Base-by-base conservation (phyloP, 2,329 filamentous ascomycete species). In the Trichoderma asperellum region DNA sequence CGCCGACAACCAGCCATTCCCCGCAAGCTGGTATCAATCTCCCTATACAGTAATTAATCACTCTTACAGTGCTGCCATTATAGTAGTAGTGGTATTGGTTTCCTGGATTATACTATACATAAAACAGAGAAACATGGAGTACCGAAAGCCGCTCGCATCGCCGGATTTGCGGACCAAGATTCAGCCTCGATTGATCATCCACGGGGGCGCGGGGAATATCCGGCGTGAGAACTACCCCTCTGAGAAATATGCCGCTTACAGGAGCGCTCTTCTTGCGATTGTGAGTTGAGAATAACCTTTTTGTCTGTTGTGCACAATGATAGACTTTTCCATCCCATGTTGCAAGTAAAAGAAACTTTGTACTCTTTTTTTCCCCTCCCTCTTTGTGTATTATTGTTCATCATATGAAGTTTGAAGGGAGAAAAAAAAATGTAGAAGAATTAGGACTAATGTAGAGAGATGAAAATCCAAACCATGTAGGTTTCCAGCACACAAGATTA, bases 161-260 rank as follows among this genome's bases (percentile, higher is more conserved):
- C 65, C 49, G 27, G 37, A 43, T 18, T 4, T 27, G 63, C n/a
- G 53, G 12, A 34, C 72, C 27, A 76, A 71, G 59, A 70, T 84
- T 40, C 80, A 82, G 74, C 89, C 90, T 4, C 84, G 88, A 11
- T 77, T 92, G 37, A 90, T 92, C 75, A 87, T 92, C 75, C 90
- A 92, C 75, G 91, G 91, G 75, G 91, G 91, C 40, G 91, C 91
- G 2, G 91, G 91, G 59, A 90, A 91, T 75, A 89, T 93, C 73
- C 84, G 83, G 32, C 89, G 86, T 4, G 78, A 83, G 8, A 88
- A 84, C 69, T 84, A 91, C 52, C 83, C 88, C 4, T 85, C 86
- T 0, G 81, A 86, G 21, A 83, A 86, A 70, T 91, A 90, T 74
- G 75, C 79, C 14, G 79, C 83, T 65, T 92, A 91, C 79, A 86